Evolutionary conservation across 1,139 yeast genomes (phyloP).

Genomic region (Meyerozyma carpophila): DNA sequence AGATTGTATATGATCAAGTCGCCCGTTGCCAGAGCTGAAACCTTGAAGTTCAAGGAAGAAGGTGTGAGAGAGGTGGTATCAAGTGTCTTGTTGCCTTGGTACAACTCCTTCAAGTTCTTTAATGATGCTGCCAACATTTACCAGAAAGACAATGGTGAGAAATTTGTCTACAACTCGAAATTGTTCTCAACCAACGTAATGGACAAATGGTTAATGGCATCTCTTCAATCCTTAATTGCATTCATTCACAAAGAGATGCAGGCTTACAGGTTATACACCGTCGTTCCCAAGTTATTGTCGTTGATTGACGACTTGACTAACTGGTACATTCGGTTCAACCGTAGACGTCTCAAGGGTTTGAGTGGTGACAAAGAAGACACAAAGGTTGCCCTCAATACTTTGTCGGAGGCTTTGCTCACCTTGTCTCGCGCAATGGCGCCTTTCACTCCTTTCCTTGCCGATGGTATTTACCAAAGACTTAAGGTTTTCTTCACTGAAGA

Average conservation of each 20-base stretch:
- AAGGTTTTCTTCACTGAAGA: constrained; percentile 53
- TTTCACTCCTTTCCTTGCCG: constrained; percentile 94
- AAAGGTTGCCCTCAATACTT: constrained; percentile 77
- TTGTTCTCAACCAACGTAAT: constrained; percentile 76
- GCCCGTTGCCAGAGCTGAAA: constrained; percentile 94
- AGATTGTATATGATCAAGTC: constrained; percentile 94
- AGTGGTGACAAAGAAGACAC: constrained; percentile 76
- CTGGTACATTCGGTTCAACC: constrained; percentile 98
- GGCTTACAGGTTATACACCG: constrained; percentile 87
- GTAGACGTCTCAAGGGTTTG: constrained; percentile 92
- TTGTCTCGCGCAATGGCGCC: constrained; percentile 98
- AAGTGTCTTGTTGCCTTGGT: constrained; percentile 95
- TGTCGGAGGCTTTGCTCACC: constrained; percentile 84
- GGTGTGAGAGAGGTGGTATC: constrained; percentile 98
- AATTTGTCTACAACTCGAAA: constrained; percentile 65
- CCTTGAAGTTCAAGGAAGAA: constrained; percentile 94
- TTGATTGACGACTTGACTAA: constrained; percentile 94
- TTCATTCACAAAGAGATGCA: constrained; percentile 87
- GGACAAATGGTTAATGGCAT: constrained; percentile 97
- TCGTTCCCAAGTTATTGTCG: constrained; percentile 83
- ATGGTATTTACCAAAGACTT: constrained; percentile 78
- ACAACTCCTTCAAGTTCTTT: constrained; percentile 94
- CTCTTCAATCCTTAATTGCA: constrained; percentile 82
- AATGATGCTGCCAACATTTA: constrained; percentile 88
- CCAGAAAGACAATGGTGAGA: constrained; percentile 67